Conservation (phyloP, 1,139 yeast genomes). For the Candida dubliniensis region DNA sequence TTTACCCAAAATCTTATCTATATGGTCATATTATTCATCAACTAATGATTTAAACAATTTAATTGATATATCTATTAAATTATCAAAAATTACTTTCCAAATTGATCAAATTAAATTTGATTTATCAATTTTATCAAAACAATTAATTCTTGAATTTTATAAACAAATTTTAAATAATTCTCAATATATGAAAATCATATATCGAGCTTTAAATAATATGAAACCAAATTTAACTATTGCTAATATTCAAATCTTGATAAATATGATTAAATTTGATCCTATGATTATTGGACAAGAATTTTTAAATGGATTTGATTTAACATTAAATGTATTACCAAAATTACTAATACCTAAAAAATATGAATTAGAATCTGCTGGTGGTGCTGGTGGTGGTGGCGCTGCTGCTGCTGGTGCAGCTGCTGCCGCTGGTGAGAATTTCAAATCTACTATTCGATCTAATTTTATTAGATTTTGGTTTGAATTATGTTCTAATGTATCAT, state of each 20-base stretch:
- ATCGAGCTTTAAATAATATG: conserved; percentile 62
- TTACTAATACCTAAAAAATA: conserved; percentile 55
- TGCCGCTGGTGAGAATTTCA: conserved; percentile 24
- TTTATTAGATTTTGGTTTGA: conserved; percentile 64
- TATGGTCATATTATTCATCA: conserved; percentile 65
- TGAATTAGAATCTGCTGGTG: conserved; percentile 33
- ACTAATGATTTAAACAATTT: conserved; percentile 59
- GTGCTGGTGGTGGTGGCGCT: conserved; percentile 22
- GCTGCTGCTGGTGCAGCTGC: too few relatives aligned
- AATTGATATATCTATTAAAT: conserved; percentile 37
- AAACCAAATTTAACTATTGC: conserved; percentile 66
- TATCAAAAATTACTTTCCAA: conserved; percentile 27
- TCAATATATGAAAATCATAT: conserved; percentile 57
- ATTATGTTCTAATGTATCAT: conserved; percentile 48
- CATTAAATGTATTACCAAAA: conserved; percentile 61
- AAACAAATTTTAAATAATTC: conserved; percentile 51
- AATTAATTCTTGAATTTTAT: conserved; percentile 30
- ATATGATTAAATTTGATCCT: conserved; percentile 53
- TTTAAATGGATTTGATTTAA: conserved; percentile 65
- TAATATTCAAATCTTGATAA: conserved; percentile 52
- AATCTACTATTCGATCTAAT: conserved; percentile 49
- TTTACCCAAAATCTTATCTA: conserved; percentile 23
- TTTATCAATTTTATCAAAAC: conserved; percentile 8
- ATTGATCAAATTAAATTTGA: conserved; percentile 14
- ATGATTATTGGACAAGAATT: conserved; percentile 52